Conservation (phyloP, 163 green algal species). For the Volvox carteri region DNA sequence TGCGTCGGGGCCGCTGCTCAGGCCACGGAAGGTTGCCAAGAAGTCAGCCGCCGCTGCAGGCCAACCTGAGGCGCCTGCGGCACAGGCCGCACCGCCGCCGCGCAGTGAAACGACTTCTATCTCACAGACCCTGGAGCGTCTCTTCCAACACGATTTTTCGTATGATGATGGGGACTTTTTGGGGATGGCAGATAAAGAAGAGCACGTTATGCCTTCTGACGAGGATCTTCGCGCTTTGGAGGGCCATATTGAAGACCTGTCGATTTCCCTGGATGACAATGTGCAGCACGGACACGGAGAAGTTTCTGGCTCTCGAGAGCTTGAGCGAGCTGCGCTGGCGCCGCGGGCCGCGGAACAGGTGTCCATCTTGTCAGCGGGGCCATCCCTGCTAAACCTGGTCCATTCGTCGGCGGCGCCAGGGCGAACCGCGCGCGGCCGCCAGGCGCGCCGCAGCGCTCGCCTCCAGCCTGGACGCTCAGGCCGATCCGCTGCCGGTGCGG, state of each 20-base stretch:
- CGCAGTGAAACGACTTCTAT: neutral
- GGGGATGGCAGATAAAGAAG: neutral
- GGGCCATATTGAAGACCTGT: neutral
- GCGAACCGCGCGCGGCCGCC: neutral
- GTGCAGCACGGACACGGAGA: neutral
- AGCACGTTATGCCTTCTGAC: slow-evolving; percentile 10
- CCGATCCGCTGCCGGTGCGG: neutral
- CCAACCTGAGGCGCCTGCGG: neutral
- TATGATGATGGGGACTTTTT: neutral
- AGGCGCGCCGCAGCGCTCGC: slow-evolving; percentile 7
- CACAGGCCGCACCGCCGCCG: slow-evolving; percentile 2
- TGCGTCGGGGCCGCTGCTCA: neutral
- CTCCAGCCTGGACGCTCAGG: neutral
- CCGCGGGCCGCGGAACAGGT: neutral
- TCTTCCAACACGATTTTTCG: neutral
- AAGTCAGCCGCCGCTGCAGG: neutral
- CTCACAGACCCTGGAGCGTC: neutral
- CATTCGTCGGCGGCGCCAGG: neutral
- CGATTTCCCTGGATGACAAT: neutral
- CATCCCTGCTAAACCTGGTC: slow-evolving; percentile 36
- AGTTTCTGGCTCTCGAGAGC: neutral
- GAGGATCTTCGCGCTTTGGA: slow-evolving; percentile 31
- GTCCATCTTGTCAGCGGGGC: neutral
- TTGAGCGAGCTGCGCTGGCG: slow-evolving; percentile 8
- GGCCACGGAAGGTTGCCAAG: neutral